Evolutionary conservation across 164 flowering plant genomes (phyloP).

Genomic region (Dillenia suffruticosa): DNA sequence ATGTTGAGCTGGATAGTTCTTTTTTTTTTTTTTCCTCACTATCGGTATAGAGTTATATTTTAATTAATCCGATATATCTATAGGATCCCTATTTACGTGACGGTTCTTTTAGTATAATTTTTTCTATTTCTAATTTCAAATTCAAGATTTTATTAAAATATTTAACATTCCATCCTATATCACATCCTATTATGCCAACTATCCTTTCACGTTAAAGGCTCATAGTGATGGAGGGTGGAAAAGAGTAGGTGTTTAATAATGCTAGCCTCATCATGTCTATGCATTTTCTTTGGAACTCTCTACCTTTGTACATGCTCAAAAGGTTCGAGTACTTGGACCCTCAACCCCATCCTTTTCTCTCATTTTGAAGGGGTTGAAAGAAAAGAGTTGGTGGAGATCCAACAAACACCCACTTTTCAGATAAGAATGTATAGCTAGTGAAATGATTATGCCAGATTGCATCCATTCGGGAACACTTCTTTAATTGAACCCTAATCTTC

Average conservation of each 20-base stretch:
- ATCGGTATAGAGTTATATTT: too few species aligned
- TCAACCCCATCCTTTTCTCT: neutral
- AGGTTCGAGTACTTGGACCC: constrained; percentile 10
- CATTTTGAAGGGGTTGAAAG: constrained; percentile 4
- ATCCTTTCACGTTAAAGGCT: too few species aligned
- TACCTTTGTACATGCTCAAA: constrained; percentile 10
- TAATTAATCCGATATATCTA: too few species aligned
- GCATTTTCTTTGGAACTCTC: constrained; percentile 13
- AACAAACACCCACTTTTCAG: neutral
- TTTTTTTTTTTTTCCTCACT: too few species aligned
- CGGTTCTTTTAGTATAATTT: too few species aligned
- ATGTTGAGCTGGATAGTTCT: too few species aligned
- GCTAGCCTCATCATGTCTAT: constrained; percentile 20
- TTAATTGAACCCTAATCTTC: too few species aligned
- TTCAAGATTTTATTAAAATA: too few species aligned
- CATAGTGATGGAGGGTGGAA: neutral
- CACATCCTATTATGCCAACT: too few species aligned
- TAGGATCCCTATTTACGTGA: too few species aligned
- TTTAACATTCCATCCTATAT: too few species aligned
- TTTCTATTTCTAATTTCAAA: too few species aligned
- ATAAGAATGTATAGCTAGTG: constrained; percentile 1
- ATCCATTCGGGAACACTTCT: neutral
- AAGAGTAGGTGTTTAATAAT: constrained; percentile 6
- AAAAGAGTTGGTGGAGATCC: constrained; percentile 12
- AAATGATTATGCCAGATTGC: constrained; percentile 20